Conservation (phyloP, 2,329 filamentous ascomycete genomes). For the Talaromyces sp. region DNA sequence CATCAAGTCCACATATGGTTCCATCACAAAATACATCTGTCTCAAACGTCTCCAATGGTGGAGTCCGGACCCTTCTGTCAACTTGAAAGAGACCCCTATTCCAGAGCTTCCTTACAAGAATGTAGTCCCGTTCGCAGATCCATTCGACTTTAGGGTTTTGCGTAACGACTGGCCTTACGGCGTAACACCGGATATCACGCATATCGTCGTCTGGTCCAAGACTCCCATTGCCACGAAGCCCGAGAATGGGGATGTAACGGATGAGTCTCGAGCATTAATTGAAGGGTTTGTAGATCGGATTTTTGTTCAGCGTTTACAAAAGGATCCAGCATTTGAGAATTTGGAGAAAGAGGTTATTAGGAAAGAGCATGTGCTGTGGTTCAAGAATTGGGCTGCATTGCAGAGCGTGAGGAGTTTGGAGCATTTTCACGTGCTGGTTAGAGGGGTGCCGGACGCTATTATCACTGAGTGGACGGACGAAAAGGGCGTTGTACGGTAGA, state of each 20-base stretch:
- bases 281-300: conserved; percentile 49
- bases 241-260: conserved; percentile 49
- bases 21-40: conserved; percentile 56
- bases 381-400: conserved; percentile 61
- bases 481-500: conserved; percentile 14
- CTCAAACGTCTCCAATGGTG: conserved; percentile 54
- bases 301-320: conserved; percentile 47
- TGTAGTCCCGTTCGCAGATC: conserved; percentile 52
- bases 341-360: conserved; percentile 31
- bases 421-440: conserved; percentile 55
- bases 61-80: conserved; percentile 25
- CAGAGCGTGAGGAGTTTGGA: conserved; percentile 60
- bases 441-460: conserved; percentile 46
- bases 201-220: conserved; percentile 58
- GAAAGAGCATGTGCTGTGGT: conserved; percentile 54
- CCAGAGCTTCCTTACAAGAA: conserved; percentile 44
- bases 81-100: conserved; percentile 27
- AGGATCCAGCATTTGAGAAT: conserved; percentile 31
- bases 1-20: conserved; percentile 55
- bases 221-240: conserved; percentile 48
- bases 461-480: conserved; percentile 46
- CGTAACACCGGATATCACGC: conserved; percentile 51
- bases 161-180: conserved; percentile 65
- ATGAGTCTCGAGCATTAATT: conserved; percentile 48
- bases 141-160: conserved; percentile 55